Evolutionary conservation across 306 rosid genomes (phyloP).

Genomic region (Trichosanthes truncata): DNA sequence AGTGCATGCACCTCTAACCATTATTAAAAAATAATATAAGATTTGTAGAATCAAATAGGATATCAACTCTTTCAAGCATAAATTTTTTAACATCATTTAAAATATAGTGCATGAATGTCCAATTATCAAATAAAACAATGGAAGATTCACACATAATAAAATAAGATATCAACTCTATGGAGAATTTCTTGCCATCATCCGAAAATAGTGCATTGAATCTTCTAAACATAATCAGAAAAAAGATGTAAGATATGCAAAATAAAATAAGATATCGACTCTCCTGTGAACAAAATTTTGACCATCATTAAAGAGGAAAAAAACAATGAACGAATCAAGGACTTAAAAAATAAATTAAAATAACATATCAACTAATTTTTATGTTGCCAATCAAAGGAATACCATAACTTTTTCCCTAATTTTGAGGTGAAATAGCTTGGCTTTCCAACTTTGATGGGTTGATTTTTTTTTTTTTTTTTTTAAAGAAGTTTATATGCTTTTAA

Average conservation of each 20-base stretch:
- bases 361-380: neutral
- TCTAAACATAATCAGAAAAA: neutral
- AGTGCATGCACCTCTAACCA: neutral
- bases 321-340: no score
- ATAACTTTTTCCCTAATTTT: no score
- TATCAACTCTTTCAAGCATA: neutral
- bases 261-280: neutral
- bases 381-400: no score
- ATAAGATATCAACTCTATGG: neutral
- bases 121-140: neutral
- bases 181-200: neutral
- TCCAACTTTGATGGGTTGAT: no score
- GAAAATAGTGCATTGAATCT: neutral
- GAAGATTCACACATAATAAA: neutral
- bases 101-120: neutral
- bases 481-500: no score
- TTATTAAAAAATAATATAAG: neutral
- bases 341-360: no score
- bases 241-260: neutral
- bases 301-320: no score
- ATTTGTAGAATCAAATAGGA: neutral
- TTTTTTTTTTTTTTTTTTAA: no score
- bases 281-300: neutral
- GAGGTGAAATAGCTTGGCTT: neutral
- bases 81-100: neutral